These are phyloP conservation scores for Podila verticillata DNA, from an alignment of 192 early-diverging fungal species.

Conservation along the genomic window DNA sequence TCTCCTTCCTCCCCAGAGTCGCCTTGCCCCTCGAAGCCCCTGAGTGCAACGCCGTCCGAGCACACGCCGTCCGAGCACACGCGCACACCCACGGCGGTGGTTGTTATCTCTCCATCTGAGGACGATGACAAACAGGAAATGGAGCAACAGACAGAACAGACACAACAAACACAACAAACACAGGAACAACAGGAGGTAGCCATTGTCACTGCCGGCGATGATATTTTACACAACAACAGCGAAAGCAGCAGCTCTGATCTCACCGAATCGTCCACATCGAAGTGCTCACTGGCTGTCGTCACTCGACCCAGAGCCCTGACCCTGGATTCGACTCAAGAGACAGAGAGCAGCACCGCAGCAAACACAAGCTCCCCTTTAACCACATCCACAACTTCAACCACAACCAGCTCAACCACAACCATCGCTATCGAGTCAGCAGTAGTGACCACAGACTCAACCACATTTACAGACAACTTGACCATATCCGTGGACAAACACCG, in stretches of 20 bases:
- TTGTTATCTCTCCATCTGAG: neutral
- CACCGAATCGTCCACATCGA: neutral
- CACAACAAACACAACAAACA: neutral
- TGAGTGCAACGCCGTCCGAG: conserved; percentile 1
- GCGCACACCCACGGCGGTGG: conserved; percentile 1
- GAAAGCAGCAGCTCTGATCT: neutral
- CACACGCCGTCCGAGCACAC: conserved; percentile 1
- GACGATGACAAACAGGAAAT: neutral
- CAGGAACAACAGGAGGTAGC: neutral
- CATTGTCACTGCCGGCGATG: neutral
- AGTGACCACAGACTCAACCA: neutral
- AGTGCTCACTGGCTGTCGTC: conserved; percentile 27
- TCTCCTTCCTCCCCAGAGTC: conserved; percentile 18
- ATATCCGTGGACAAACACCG: conserved; percentile 6
- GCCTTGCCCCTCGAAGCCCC: neutral
- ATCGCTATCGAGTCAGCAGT: neutral
- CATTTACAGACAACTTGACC: neutral
- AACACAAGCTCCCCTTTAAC: neutral
- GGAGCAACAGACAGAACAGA: neutral
- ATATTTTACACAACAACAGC: neutral
- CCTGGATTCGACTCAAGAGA: conserved; percentile 18
- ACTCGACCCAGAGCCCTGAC: conserved; percentile 28
- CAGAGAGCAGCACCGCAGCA: conserved; percentile 10
- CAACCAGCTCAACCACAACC: conserved; percentile 5
- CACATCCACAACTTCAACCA: conserved; percentile 3